phyloP scores from a whole-genome alignment of 2,329 filamentous ascomycete species.

The Ceratocystis ficicola region DNA sequence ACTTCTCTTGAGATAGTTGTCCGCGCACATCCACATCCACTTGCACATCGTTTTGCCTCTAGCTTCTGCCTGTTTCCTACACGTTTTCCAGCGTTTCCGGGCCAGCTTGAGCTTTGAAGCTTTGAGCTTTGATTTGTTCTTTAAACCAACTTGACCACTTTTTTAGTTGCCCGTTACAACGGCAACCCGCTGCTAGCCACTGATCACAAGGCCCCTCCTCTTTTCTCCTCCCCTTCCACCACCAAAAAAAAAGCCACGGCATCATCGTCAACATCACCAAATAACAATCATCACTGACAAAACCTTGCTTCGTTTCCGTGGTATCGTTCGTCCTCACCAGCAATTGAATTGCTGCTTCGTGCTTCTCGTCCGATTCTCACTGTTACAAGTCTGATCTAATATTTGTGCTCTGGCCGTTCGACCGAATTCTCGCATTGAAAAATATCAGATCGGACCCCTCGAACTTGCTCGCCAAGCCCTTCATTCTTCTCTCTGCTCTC shows the following conservation, averaged over 20 bases:
- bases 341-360: constrained; percentile 18
- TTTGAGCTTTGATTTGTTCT: not conserved
- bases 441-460: constrained; percentile 20
- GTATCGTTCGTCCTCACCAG: not conserved
- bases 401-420: constrained; percentile 14
- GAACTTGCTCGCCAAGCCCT: constrained; percentile 13
- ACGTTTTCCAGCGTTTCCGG: not conserved
- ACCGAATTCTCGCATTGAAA: constrained; percentile 22
- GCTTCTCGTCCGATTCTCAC: constrained; percentile 13
- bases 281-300: not conserved
- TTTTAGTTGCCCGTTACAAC: constrained; percentile 7
- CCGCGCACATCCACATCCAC: no score
- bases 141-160: not conserved
- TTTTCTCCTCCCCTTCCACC: not conserved
- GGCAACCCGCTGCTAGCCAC: constrained; percentile 7
- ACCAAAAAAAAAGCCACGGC: constrained; percentile 10
- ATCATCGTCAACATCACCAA: not conserved
- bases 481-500: not conserved
- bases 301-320: not conserved
- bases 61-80: not conserved
- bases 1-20: constrained; percentile 10
- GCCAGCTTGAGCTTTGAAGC: not conserved
- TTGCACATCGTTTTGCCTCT: not conserved
- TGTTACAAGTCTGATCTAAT: constrained; percentile 4
- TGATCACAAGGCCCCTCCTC: not conserved